Evolutionary conservation across 352 stramenopile genomes (phyloP).

Genomic region (Phytophthora hybrid): DNA sequence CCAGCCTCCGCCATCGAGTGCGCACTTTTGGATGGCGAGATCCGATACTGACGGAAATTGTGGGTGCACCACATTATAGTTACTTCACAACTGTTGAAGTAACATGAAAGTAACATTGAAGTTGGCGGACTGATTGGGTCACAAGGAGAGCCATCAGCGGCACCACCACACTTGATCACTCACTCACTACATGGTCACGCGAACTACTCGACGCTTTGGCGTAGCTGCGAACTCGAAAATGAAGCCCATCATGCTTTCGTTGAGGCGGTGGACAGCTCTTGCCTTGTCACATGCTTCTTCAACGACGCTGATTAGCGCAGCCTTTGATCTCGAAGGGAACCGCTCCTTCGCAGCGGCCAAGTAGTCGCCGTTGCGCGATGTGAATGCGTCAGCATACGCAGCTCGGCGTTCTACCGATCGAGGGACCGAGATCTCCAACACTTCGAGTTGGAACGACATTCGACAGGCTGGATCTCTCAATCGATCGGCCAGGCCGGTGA

Average conservation of each 20-base stretch:
- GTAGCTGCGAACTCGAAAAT: conserved; percentile 26
- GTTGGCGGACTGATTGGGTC: too few species aligned
- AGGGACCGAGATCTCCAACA: conserved; percentile 13
- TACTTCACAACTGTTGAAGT: not conserved
- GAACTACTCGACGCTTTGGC: conserved; percentile 17
- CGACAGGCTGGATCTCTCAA: conserved; percentile 11
- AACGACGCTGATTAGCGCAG: conserved; percentile 23
- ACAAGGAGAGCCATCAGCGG: too few species aligned
- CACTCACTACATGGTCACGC: not conserved
- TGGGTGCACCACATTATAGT: not conserved
- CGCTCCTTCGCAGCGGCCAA: conserved; percentile 14
- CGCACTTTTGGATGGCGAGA: not conserved
- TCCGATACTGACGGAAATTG: not conserved
- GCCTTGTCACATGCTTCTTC: not conserved
- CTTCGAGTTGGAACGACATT: conserved; percentile 13
- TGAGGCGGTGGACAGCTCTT: not conserved
- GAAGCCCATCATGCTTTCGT: conserved; percentile 11
- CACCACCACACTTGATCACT: too few species aligned
- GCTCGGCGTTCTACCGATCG: not conserved
- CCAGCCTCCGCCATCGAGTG: not conserved
- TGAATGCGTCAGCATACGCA: not conserved
- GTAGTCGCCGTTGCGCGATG: conserved; percentile 11
- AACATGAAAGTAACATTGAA: not conserved
- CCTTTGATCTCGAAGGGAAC: conserved; percentile 6
- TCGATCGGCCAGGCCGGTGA: not conserved